Conservation (phyloP, 768 basidiomycete genomes). For the Terana coerulea region DNA sequence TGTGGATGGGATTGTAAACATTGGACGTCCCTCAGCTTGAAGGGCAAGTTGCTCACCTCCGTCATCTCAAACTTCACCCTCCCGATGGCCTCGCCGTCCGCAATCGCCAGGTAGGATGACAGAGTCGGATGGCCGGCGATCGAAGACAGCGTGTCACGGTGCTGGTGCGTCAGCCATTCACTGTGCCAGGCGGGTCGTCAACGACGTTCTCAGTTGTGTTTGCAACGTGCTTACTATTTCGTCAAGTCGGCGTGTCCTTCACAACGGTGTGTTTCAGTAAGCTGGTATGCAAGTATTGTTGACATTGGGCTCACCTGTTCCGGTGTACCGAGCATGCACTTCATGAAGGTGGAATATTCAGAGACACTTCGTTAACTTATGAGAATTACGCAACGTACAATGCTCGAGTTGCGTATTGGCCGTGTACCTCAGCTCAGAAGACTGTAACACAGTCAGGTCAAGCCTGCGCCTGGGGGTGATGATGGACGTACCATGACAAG, state of each 20-base stretch:
- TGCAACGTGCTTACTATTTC: constrained; percentile 69
- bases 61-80: constrained; percentile 92
- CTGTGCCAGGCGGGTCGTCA: constrained; percentile 38
- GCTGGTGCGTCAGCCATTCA: constrained; percentile 97
- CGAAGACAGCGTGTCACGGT: constrained; percentile 90
- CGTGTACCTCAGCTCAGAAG: constrained; percentile 91
- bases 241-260: constrained; percentile 93
- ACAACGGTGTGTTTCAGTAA: background rate
- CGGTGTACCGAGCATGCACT: constrained; percentile 97
- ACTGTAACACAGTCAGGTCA: constrained; percentile 39
- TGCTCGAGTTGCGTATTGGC: constrained; percentile 96
- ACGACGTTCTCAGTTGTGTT: background rate
- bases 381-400: constrained; percentile 45
- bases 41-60: constrained; percentile 54
- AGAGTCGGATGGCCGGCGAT: constrained; percentile 90
- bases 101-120: constrained; percentile 83
- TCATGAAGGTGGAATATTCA: constrained; percentile 17
- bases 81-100: constrained; percentile 91
- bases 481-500: constrained; percentile 18
- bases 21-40: background rate
- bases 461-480: background rate
- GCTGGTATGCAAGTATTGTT: constrained; percentile 4
- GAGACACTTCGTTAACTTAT: constrained; percentile 3
- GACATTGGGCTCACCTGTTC: constrained; percentile 66
- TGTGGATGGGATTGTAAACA: constrained; percentile 15